Percentiles rank a stretch among this genome's conserved stretches.
phyloP scores from a whole-genome alignment of 2,329 filamentous ascomycete species.

The Cladophialophora yegresii region DNA sequence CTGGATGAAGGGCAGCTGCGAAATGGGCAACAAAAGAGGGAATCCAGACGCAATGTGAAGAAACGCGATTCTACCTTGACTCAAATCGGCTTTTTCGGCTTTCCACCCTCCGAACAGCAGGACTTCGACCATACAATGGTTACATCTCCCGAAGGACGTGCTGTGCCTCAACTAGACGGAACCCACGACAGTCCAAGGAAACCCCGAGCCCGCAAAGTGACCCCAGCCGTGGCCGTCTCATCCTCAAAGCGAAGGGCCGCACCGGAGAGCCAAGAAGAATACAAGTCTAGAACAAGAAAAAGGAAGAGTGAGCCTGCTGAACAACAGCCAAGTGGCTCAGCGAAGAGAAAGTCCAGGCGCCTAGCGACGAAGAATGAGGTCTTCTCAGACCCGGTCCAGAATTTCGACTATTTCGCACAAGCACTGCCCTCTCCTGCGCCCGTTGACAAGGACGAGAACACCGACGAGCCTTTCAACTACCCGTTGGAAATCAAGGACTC shows the following conservation, averaged over 20 bases:
- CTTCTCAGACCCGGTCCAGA: slow-evolving; percentile 26
- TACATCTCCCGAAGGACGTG: background rate
- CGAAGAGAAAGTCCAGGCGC: slow-evolving; percentile 24
- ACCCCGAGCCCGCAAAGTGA: slow-evolving; percentile 21
- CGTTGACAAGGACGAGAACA: background rate
- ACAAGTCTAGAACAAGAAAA: slow-evolving; percentile 23
- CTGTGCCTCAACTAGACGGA: slow-evolving; percentile 26
- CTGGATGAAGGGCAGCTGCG: slow-evolving; percentile 4
- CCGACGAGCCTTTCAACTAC: background rate
- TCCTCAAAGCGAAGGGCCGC: slow-evolving; percentile 14
- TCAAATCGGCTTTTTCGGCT: slow-evolving; percentile 36
- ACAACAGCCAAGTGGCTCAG: background rate
- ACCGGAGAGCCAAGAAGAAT: slow-evolving; percentile 25
- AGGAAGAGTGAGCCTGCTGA: slow-evolving; percentile 9
- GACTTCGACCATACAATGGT: slow-evolving; percentile 18
- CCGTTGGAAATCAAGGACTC: slow-evolving; percentile 32
- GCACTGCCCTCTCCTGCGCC: slow-evolving; percentile 10
- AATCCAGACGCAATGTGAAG: slow-evolving; percentile 1
- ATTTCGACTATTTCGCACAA: slow-evolving; percentile 26
- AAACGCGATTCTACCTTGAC: slow-evolving; percentile 36
- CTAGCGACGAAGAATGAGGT: slow-evolving; percentile 26
- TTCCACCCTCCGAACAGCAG: slow-evolving; percentile 9
- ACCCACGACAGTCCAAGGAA: slow-evolving; percentile 27
- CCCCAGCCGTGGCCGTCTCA: background rate
- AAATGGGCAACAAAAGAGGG: background rate